Evolutionary conservation across 2,329 filamentous ascomycete species (phyloP).

Genomic region (Penicillium paneum): DNA sequence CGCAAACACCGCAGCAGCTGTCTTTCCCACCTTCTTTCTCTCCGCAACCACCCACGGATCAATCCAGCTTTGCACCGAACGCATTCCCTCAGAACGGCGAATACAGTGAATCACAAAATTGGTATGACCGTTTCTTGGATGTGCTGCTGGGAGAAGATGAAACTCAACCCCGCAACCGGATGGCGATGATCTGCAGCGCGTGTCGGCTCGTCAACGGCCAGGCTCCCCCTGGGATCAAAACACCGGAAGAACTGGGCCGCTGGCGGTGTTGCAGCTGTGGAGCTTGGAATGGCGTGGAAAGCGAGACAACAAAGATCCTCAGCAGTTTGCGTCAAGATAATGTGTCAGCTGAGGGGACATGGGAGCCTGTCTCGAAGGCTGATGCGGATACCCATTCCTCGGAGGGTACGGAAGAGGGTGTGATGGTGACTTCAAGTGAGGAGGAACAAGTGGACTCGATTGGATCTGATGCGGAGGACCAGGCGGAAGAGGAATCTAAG

Average conservation of each 20-base stretch:
- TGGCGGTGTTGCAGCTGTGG: conserved; percentile 91
- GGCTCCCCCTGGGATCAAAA: conserved; percentile 79
- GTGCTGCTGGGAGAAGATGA: conserved; percentile 93
- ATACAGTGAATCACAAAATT: conserved; percentile 56
- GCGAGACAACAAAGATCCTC: conserved; percentile 70
- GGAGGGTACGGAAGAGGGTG: conserved; percentile 25
- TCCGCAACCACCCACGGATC: conserved; percentile 29
- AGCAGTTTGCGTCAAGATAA: conserved; percentile 54
- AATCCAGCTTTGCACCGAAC: conserved; percentile 48
- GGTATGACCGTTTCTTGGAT: conserved; percentile 94
- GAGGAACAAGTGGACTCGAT: conserved; percentile 27
- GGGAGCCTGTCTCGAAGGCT: conserved; percentile 23
- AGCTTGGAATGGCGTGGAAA: conserved; percentile 74
- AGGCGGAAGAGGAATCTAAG: conserved; percentile 11
- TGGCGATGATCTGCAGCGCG: conserved; percentile 76
- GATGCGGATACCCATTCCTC: conserved; percentile 20
- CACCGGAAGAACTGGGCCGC: conserved; percentile 71
- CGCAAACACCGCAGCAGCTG: conserved; percentile 14
- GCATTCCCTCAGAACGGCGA: conserved; percentile 41
- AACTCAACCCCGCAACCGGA: conserved; percentile 82
- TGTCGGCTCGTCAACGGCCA: conserved; percentile 94
- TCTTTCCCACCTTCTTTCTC: conserved; percentile 9
- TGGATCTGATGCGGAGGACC: conserved; percentile 21
- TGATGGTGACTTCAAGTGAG: conserved; percentile 27
- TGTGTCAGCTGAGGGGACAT: conserved; percentile 16